Evolutionary conservation across 2,329 filamentous ascomycete species (phyloP), one percentile per base, ranked within the genome.

Genomic region (Claviceps lovelessii): DNA sequence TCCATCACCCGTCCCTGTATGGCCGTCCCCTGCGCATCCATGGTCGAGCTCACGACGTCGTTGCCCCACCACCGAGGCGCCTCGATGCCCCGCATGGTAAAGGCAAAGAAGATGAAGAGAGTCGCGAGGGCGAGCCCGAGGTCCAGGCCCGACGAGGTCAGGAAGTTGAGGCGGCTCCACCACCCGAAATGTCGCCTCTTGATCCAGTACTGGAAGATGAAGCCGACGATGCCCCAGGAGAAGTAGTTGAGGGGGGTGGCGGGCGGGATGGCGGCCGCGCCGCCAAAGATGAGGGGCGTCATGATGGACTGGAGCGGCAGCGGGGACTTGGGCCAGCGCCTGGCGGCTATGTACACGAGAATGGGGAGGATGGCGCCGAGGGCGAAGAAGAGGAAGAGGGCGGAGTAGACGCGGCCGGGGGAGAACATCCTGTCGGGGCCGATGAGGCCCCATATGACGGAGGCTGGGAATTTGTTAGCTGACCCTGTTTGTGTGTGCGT

Each of bases 211-310:
- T 89, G 85, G 73, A 88, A 89, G 37, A 85, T 58, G 60, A 80
- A 81, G 35, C 85, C 86, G 3, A 88, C 81, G 55, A 85, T 70
- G 19, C 81, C 83, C 85, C 85, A 89, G n/a, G 78, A 76, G 39
- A 86, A 77, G 64, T 87, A 89, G 68, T 86, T 88, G 56, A 88
- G 76, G 0, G 85, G 84, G 0, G 84, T 86, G 3, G 86, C 85
- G 0, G 81, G 81, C 2, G 80, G 81, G 60, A 84, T 82, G 39
- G 70, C 59, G 0, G 74, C 76, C 7, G 77, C 74, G 28, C 80
- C 79, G 55, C 80, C 81, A 62, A 84, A 82, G 60, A 84, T 80
- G 57, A 84, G 69, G 1, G 81, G 81, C 4, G 80, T 76, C 71
- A 83, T 83, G 52, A 82, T 70, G 65, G 74, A 77, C 55, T 71